phyloP scores from a whole-genome alignment of 1,284 basidiomycete genomes.

The Rhodotorula mucilaginosa region DNA sequence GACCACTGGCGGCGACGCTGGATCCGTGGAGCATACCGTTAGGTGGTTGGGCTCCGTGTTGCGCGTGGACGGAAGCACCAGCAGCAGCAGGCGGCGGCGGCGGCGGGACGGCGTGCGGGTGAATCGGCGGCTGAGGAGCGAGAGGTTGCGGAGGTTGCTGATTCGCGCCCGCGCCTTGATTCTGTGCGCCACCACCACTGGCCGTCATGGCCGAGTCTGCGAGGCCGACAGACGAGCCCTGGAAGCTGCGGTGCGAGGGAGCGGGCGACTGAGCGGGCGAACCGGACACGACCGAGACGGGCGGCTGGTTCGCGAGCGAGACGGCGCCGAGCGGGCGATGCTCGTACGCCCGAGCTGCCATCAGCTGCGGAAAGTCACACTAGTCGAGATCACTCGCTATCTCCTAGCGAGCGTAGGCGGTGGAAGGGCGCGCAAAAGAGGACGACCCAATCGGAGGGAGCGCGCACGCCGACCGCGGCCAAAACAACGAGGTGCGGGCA shows the following conservation, averaged over 20 bases:
- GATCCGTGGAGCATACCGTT: too few species aligned
- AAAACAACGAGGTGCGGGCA: background rate
- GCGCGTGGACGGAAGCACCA: too few species aligned
- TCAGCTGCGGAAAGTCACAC: too few species aligned
- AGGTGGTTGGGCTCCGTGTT: too few species aligned
- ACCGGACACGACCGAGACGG: background rate
- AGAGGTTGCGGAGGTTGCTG: background rate
- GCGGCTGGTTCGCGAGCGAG: constrained; percentile 3
- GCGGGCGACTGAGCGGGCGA: background rate
- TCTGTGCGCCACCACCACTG: background rate
- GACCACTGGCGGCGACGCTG: too few species aligned
- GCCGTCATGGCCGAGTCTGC: background rate
- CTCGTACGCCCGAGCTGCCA: constrained; percentile 16
- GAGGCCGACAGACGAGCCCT: background rate
- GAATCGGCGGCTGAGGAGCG: constrained; percentile 4
- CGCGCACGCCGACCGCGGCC: background rate
- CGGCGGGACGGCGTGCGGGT: background rate
- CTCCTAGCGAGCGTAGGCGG: too few species aligned
- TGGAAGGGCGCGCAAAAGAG: background rate
- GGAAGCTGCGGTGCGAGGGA: background rate
- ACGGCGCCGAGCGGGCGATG: constrained; percentile 28
- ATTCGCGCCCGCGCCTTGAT: background rate
- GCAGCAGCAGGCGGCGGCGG: background rate
- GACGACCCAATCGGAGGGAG: background rate
- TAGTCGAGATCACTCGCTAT: background rate